Conservation (phyloP, 768 basidiomycete genomes). For the Lactifluus rugatus region DNA sequence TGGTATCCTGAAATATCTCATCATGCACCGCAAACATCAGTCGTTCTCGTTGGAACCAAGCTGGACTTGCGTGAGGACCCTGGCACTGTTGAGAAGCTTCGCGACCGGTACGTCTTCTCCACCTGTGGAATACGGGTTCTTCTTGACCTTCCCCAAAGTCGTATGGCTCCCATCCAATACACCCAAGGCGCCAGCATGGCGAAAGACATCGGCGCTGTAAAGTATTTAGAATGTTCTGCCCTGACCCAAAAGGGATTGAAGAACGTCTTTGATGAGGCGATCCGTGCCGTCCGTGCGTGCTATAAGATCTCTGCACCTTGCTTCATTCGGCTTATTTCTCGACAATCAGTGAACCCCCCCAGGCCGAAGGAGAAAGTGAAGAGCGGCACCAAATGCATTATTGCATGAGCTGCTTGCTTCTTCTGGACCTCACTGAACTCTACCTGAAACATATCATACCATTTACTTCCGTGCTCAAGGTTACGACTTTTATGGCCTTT, state of each 20-base stretch:
- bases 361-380: slow-evolving; percentile 47
- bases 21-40: slow-evolving; percentile 89
- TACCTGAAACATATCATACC: slow-evolving; percentile 40
- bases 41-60: slow-evolving; percentile 94
- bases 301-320: not conserved
- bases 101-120: slow-evolving; percentile 58
- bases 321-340: not conserved
- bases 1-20: slow-evolving; percentile 98
- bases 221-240: slow-evolving; percentile 93
- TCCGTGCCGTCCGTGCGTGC: slow-evolving; percentile 85
- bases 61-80: slow-evolving; percentile 95
- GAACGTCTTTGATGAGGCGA: slow-evolving; percentile 98
- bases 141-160: slow-evolving; percentile 35
- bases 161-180: slow-evolving; percentile 93
- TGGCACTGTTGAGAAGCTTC: slow-evolving; percentile 82
- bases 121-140: not conserved
- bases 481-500: slow-evolving; percentile 49
- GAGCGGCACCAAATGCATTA: slow-evolving; percentile 51
- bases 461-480: slow-evolving; percentile 62
- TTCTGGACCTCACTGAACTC: slow-evolving; percentile 22
- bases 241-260: slow-evolving; percentile 97
- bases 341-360: slow-evolving; percentile 60
- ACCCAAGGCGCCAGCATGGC: slow-evolving; percentile 84
- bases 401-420: slow-evolving; percentile 33
- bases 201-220: slow-evolving; percentile 91